These are phyloP conservation scores for Solidago caesia DNA, from an alignment of 129 eudicot species.

Conservation along the genomic window DNA sequence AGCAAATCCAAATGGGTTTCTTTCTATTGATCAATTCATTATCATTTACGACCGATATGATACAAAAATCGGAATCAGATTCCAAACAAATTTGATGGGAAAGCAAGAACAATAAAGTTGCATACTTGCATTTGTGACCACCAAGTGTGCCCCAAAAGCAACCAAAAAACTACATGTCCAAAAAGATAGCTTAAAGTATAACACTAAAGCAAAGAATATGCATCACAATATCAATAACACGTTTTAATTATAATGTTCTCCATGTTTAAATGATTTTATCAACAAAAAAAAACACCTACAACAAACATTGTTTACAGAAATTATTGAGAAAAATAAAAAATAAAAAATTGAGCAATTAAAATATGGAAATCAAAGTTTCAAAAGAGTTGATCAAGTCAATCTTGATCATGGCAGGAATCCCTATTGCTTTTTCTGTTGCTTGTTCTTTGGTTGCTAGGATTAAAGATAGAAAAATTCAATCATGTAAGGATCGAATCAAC, in stretches of 20 bases:
- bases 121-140: constrained; percentile 27
- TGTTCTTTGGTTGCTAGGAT: constrained; percentile 43
- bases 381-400: constrained; percentile 53
- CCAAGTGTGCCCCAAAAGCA: constrained; percentile 53
- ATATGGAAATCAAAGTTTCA: constrained; percentile 48
- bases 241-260: constrained; percentile 12
- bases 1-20: no score
- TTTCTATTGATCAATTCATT: no score
- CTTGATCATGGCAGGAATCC: constrained; percentile 59
- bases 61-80: constrained; percentile 10
- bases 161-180: constrained; percentile 35
- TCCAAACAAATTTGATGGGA: constrained; percentile 32
- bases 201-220: constrained; percentile 53
- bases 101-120: constrained; percentile 21
- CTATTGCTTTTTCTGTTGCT: constrained; percentile 54
- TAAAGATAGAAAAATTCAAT: constrained; percentile 26
- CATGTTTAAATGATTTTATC: neutral
- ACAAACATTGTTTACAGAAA: no score
- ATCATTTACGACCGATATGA: no score
- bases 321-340: no score
- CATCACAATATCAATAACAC: constrained; percentile 25
- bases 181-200: constrained; percentile 53
- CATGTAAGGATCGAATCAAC: constrained; percentile 3
- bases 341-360: neutral
- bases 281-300: neutral